Evolutionary conservation across 192 early-diverging fungal genomes (phyloP), one percentile per base, ranked within the genome.

Genomic region (Coemansia sp.): DNA sequence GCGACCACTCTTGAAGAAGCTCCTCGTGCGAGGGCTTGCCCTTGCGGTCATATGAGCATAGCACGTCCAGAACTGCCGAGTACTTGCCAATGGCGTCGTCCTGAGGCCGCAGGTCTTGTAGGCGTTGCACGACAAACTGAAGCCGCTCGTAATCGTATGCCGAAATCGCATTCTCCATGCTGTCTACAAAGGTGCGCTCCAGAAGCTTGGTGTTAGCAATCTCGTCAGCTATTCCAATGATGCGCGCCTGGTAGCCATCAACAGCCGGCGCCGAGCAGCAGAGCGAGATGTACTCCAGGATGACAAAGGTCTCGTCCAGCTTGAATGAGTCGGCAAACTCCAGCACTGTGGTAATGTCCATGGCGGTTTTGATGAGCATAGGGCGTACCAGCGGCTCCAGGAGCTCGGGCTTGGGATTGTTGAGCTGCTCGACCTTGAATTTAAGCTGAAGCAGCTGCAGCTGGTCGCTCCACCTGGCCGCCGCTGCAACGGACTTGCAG

Each of bases 141-240:
- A 90, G 54, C 8, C 86, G 65, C 58, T 88, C 85, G 55, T 91
- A 91, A 59, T 88, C 84, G 64, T 90, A 90, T 0, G 86, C 67
- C 0, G 82, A 84, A 21, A 87, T 56, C 22, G 57, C 55, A 10
- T 44, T 66, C 42, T 84, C 69, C 19, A 81, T 70, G 6, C 67
- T 73, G 27, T 86, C 80, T 4, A 70, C 17, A 11, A 86, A 74
- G 9, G 76, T 61, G 17, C 67, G 54, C 53, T 83, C 61, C 18
- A 91, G 69, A 29, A 69, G 61, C 42, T 83, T 77, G 37, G 85
- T 79, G 70, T 89, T 90, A 44, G 70, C 65, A 2, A 85, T 55
- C 37, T 85, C 85, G 40, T 70, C 63, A 11, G 59, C 60, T 9
- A 81, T 63, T 8, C 70, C 84, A 21, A 76, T 70, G 6, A 86